Conservation (phyloP, 768 basidiomycete species). For the Epithele typhae region DNA sequence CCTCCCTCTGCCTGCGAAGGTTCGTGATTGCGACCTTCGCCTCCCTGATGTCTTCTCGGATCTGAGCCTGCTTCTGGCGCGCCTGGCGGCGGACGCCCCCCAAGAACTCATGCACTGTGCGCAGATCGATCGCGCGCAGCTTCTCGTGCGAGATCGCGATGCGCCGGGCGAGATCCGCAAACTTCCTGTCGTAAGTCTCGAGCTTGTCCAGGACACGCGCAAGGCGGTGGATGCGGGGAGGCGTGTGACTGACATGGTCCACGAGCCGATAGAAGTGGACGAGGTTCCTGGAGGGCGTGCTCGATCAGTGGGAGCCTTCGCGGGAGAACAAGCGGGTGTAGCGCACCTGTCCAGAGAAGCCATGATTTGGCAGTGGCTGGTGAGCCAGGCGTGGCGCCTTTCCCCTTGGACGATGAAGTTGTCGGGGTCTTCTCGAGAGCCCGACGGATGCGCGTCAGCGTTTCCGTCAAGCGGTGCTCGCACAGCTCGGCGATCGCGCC, state of each 20-base stretch:
- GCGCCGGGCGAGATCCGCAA: slow-evolving; percentile 17
- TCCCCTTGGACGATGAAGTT: slow-evolving; percentile 5
- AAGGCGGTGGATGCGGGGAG: slow-evolving; percentile 17
- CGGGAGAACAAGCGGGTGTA: too few species aligned
- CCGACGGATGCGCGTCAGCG: slow-evolving; percentile 6
- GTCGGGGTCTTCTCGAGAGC: slow-evolving; percentile 16
- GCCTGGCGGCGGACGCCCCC: too few species aligned
- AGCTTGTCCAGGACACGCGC: slow-evolving; percentile 15
- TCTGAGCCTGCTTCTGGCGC: too few species aligned
- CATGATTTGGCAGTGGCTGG: slow-evolving; percentile 15
- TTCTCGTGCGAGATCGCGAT: slow-evolving; percentile 4
- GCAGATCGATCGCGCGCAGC: too few species aligned
- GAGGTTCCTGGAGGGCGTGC: slow-evolving; percentile 12
- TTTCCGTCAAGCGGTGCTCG: slow-evolving; percentile 7
- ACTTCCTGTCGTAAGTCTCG: slow-evolving; percentile 15
- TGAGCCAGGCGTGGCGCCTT: slow-evolving; percentile 7
- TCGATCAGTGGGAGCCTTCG: too few species aligned
- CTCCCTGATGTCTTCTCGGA: too few species aligned
- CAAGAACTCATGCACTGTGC: too few species aligned
- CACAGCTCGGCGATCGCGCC: slow-evolving; percentile 10
- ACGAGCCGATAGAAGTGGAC: slow-evolving; percentile 15
- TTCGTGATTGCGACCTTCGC: too few species aligned
- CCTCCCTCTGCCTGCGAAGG: too few species aligned
- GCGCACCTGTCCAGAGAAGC: slow-evolving; percentile 15
- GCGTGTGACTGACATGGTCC: slow-evolving; percentile 11